These are phyloP conservation scores for Capsicum rhomboideum DNA, from an alignment of 257 asterid genomes.

Conservation along the genomic window DNA sequence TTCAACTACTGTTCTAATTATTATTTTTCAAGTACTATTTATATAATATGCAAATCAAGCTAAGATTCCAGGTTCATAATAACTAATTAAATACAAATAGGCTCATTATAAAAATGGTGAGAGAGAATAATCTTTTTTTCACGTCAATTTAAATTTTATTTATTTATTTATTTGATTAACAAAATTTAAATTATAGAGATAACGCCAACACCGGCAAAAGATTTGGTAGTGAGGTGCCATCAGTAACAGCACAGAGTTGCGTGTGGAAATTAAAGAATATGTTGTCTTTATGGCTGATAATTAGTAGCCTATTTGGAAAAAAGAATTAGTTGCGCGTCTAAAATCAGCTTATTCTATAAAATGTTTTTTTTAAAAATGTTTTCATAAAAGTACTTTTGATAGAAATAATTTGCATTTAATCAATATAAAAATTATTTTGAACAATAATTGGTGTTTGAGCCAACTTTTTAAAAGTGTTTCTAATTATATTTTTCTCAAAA, in stretches of 20 bases:
- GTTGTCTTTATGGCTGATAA: neutral
- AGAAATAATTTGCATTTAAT: no score
- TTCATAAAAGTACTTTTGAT: no score
- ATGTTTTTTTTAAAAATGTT: no score
- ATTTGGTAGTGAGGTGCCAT: neutral
- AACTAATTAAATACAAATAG: neutral
- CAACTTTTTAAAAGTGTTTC: no score
- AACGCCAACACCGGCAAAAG: neutral
- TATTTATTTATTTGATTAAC: no score
- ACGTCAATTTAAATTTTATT: no score
- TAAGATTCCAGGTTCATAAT: neutral
- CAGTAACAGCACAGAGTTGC: neutral
- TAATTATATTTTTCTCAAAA: no score
- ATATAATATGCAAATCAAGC: neutral
- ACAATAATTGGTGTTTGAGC: no score
- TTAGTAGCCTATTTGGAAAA: no score
- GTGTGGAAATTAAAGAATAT: neutral
- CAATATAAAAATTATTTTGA: no score
- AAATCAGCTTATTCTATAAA: no score
- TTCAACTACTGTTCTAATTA: neutral
- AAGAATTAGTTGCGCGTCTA: no score
- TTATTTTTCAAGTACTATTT: neutral
- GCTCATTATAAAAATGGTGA: neutral
- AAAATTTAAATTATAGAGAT: neutral
- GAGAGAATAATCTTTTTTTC: neutral